Conservation (phyloP, 768 basidiomycete species). For the Infundibulicybe gibba region DNA sequence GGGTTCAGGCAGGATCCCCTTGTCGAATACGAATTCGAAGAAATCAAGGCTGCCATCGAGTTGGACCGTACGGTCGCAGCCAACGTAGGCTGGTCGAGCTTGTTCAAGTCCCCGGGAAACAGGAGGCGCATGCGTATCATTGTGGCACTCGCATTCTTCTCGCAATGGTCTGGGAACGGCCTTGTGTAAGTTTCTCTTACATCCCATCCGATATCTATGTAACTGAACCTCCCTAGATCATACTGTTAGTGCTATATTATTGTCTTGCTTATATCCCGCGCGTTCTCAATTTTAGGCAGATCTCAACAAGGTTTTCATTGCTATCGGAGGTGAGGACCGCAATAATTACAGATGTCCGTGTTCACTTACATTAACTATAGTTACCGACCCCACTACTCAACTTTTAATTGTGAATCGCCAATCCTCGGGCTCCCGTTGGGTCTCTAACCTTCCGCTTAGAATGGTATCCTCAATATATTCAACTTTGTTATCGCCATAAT, state of each 20-base stretch:
- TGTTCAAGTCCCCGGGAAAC: constrained; percentile 51
- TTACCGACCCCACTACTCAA: constrained; percentile 41
- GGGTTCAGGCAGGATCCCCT: constrained; percentile 45
- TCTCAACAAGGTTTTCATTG: constrained; percentile 49
- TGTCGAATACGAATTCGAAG: constrained; percentile 58
- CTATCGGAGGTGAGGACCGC: constrained; percentile 36
- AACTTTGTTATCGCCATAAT: constrained; percentile 51
- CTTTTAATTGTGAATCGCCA: constrained; percentile 28
- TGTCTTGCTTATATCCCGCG: constrained; percentile 24
- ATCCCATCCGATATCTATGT: background rate
- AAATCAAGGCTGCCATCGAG: constrained; percentile 57
- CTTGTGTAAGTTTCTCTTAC: constrained; percentile 42
- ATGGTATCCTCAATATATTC: constrained; percentile 51
- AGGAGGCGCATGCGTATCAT: constrained; percentile 52
- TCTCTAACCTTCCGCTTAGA: constrained; percentile 24
- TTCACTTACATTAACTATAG: constrained; percentile 12
- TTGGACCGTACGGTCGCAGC: constrained; percentile 37
- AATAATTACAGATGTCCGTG: background rate
- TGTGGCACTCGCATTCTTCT: constrained; percentile 56
- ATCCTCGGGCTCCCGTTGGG: constrained; percentile 2
- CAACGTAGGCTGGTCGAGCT: constrained; percentile 38
- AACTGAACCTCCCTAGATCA: constrained; percentile 28
- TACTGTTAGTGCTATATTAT: constrained; percentile 33
- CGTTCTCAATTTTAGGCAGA: constrained; percentile 14
- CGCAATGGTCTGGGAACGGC: constrained; percentile 56